Evolutionary conservation across 1,284 basidiomycete species (phyloP).

Genomic region (Ganoderma multipileum): DNA sequence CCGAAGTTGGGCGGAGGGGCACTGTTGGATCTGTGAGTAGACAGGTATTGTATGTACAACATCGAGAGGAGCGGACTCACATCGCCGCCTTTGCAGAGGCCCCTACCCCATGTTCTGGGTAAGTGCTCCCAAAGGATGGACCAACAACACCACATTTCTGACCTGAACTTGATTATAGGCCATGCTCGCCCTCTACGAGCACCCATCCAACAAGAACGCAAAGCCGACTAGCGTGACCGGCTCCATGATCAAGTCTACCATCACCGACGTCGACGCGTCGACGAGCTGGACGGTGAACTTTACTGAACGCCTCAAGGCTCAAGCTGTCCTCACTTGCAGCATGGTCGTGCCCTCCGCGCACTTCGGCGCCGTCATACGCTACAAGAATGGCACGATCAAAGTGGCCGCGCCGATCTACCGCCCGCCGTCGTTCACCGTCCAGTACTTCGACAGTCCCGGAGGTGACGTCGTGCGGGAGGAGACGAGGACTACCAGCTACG

Average conservation of each 20-base stretch:
- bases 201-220: conserved; percentile 68
- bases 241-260: conserved; percentile 74
- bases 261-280: conserved; percentile 82
- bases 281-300: conserved; percentile 84
- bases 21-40: conserved; percentile 78
- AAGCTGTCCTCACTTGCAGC: conserved; percentile 72
- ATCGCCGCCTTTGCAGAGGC: conserved; percentile 52
- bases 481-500: conserved; percentile 58
- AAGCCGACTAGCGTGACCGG: conserved; percentile 64
- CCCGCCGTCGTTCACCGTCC: conserved; percentile 67
- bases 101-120: conserved; percentile 88
- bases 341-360: conserved; percentile 54
- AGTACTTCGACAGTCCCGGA: conserved; percentile 63
- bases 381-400: conserved; percentile 70
- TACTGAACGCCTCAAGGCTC: conserved; percentile 57
- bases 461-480: conserved; percentile 61
- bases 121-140: conserved; percentile 24
- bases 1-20: conserved; percentile 87
- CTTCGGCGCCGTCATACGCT: conserved; percentile 68
- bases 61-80: neutral
- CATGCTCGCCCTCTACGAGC: conserved; percentile 81
- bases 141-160: neutral
- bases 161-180: conserved; percentile 48
- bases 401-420: conserved; percentile 69
- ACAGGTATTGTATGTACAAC: neutral